These are phyloP conservation scores for Leccinum arenicola DNA, from an alignment of 768 basidiomycete genomes.

Conservation along the genomic window DNA sequence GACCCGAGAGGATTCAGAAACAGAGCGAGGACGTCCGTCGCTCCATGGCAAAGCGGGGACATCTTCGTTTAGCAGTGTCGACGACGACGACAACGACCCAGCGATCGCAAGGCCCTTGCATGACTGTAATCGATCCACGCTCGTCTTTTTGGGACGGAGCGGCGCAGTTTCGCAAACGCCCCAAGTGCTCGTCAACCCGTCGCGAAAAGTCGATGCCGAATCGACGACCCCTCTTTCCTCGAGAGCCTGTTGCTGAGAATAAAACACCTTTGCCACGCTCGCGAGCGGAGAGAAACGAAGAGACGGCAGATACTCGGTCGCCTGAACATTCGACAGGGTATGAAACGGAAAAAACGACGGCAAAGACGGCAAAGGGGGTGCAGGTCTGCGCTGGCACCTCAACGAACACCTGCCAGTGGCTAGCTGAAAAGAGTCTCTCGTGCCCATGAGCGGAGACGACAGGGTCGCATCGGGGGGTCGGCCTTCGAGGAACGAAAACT, in stretches of 20 bases:
- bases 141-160: constrained; percentile 1
- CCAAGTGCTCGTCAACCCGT: not conserved
- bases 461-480: constrained; percentile 16
- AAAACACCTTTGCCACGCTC: constrained; percentile 5
- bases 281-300: constrained; percentile 22
- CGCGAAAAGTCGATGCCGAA: not conserved
- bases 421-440: constrained; percentile 31
- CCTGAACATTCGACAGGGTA: not conserved
- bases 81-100: constrained; percentile 2
- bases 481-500: constrained; percentile 25
- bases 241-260: not conserved
- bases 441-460: constrained; percentile 22
- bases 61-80: not conserved
- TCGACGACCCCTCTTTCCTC: not conserved
- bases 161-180: not conserved
- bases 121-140: constrained; percentile 8
- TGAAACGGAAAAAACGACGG: constrained; percentile 16
- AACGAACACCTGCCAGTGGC: constrained; percentile 10
- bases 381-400: constrained; percentile 15
- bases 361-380: constrained; percentile 21
- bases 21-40: not conserved
- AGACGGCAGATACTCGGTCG: constrained; percentile 12
- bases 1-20: not conserved
- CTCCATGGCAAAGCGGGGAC: not conserved
- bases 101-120: constrained; percentile 8